Percentiles rank a stretch among this genome's conserved stretches.
Evolutionary conservation across 1,284 basidiomycete genomes (phyloP).

Genomic region (Ganoderma lingzhi): DNA sequence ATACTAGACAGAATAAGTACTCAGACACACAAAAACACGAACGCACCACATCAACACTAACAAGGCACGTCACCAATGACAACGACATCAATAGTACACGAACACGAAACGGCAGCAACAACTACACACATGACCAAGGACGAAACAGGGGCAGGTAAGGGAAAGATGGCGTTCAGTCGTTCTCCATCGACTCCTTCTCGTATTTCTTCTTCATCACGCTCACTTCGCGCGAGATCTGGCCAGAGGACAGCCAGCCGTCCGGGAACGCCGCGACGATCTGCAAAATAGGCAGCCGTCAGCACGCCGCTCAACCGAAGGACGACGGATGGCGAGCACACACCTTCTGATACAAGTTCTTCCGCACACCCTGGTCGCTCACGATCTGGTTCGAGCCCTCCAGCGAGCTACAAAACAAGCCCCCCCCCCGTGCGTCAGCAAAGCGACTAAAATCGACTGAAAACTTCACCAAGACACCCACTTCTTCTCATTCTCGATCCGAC

Average conservation of each 20-base stretch:
- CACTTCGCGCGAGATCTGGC: constrained; percentile 63
- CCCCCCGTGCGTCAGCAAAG: constrained; percentile 12
- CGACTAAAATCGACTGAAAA: no score
- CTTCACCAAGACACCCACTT: constrained; percentile 58
- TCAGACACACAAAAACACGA: background rate
- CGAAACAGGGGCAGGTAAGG: no score
- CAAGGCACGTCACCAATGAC: background rate
- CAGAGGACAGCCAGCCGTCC: constrained; percentile 71
- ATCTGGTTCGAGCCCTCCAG: constrained; percentile 72
- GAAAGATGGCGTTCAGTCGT: constrained; percentile 41
- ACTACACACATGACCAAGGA: constrained; percentile 5
- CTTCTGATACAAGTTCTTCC: constrained; percentile 83
- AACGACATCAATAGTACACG: background rate
- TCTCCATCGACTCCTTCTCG: constrained; percentile 70
- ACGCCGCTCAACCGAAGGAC: background rate
- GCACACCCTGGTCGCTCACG: constrained; percentile 79
- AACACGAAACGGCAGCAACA: background rate
- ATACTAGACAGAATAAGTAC: constrained; percentile 32
- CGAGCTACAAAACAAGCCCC: constrained; percentile 47
- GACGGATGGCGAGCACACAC: constrained; percentile 40
- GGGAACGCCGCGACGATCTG: constrained; percentile 79
- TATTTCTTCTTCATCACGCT: constrained; percentile 81
- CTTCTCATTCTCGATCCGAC: constrained; percentile 84
- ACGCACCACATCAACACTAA: background rate
- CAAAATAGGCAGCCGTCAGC: constrained; percentile 26